Evolutionary conservation across 2,329 filamentous ascomycete species (phyloP), one percentile per base, ranked within the genome.

Genomic region (Pseudonectria foliicola): DNA sequence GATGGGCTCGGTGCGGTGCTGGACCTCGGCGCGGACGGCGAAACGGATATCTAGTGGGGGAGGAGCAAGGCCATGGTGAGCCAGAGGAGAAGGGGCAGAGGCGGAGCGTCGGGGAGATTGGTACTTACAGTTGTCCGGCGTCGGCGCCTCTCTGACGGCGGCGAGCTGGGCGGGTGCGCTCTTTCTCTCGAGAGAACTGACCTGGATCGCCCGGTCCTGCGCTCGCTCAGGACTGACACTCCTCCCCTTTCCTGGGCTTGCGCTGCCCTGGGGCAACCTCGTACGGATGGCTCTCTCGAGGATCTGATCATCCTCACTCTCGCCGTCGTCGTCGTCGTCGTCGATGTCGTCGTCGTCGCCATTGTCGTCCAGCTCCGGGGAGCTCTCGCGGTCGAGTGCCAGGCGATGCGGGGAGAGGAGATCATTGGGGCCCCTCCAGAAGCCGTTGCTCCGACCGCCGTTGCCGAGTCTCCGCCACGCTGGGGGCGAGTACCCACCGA

Each of bases 1-100:
- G 48, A 95, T 83, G 11, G 85, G 86, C 53, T 90, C 86, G 30
- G 82, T 85, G 37, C 84, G 78, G 54, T 95, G 88, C 53, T 90
- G 85, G 21, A 93, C 84, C 66, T 95, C 88, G 42, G 88, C 85
- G 50, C 85, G 80, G 42, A 94, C 73, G 33, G 85, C 84, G 61
- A 95, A 89, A 45, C 88, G 85, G 52, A 95, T 85, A 62, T 90
- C 87, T 92, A 59, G n/a, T 13, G 28, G 13, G 25, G n/a, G 25
- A 13, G 25, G 14, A 25, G 24, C 6, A 6, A 27, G 31, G 34
- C 15, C 27, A 33, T 21, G 14, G 15, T 25, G 10, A 31, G 25
- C 7, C 13, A 11, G 21, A 31, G 14, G 29, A 21, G 28, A 18
- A n/a, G 13, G 12, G 7, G 28, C 21, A 14, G 10, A n/a, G n/a